These are phyloP conservation scores for Albifimbria verrucaria DNA, from an alignment of 2,329 filamentous ascomycete species.

Conservation along the genomic window DNA sequence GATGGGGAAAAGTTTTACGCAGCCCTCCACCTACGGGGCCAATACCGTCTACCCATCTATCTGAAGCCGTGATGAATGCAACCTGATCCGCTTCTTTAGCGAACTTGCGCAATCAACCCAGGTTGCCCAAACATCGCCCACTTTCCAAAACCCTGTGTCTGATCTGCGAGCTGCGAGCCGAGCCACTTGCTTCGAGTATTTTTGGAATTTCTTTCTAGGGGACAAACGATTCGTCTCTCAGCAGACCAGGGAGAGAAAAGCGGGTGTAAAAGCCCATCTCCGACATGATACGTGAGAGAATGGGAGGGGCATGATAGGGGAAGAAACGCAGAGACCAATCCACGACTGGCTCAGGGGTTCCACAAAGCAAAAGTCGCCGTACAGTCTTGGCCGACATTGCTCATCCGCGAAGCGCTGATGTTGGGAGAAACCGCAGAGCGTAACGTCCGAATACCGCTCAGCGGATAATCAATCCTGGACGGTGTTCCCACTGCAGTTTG, in stretches of 20 bases:
- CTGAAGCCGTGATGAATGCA: not conserved
- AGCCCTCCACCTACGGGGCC: not conserved
- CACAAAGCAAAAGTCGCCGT: not conserved
- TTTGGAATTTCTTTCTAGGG: not conserved
- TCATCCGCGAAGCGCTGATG: no score
- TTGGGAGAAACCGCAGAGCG: no score
- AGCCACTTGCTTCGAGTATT: not conserved
- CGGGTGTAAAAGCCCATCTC: not conserved
- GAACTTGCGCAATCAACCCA: not conserved
- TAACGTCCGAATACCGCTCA: no score
- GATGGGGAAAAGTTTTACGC: not conserved
- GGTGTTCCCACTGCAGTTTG: no score
- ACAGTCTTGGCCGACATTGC: not conserved
- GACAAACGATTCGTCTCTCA: not conserved
- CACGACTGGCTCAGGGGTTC: not conserved
- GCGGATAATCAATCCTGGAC: no score
- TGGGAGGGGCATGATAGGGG: not conserved
- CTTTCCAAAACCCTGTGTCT: not conserved
- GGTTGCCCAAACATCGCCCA: not conserved
- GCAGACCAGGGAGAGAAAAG: not conserved
- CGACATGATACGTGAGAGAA: not conserved
- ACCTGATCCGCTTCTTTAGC: not conserved
- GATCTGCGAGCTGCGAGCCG: not conserved
- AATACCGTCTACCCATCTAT: not conserved
- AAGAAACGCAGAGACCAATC: not conserved